These are phyloP conservation scores for Stagonosporopsis tanaceti DNA, from an alignment of 2,329 filamentous ascomycete species.

Conservation along the genomic window DNA sequence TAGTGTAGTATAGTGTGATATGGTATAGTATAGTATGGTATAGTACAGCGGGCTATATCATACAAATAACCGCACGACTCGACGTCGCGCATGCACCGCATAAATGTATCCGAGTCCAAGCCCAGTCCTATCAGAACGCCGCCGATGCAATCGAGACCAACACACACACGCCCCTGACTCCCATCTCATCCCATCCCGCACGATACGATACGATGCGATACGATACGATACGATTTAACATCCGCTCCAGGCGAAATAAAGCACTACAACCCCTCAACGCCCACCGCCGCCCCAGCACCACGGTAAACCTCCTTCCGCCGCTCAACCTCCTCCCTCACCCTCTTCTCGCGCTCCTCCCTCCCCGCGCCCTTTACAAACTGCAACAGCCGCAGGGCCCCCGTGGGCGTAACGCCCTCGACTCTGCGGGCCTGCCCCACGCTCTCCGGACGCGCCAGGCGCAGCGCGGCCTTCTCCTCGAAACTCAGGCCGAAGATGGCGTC, in stretches of 20 bases:
- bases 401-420: slow-evolving; percentile 76
- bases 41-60: neutral
- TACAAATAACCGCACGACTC: neutral
- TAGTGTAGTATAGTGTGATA: neutral
- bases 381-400: slow-evolving; percentile 64
- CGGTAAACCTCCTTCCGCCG: slow-evolving; percentile 39
- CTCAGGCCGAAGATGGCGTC: slow-evolving; percentile 75
- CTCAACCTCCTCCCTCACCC: slow-evolving; percentile 41
- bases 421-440: slow-evolving; percentile 87
- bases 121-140: neutral
- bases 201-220: neutral
- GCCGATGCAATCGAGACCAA: too few species aligned
- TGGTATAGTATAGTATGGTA: neutral
- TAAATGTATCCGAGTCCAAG: neutral
- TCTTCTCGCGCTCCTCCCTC: slow-evolving; percentile 40
- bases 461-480: slow-evolving; percentile 76
- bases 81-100: neutral
- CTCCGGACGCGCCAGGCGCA: slow-evolving; percentile 77
- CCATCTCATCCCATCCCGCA: neutral
- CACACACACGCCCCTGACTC: too few species aligned
- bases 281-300: slow-evolving; percentile 11
- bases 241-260: too few species aligned
- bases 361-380: slow-evolving; percentile 64
- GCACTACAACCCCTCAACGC: slow-evolving; percentile 1
- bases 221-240: neutral